Conservation (phyloP, 768 basidiomycete species). For the Lactifluus echinatus region DNA sequence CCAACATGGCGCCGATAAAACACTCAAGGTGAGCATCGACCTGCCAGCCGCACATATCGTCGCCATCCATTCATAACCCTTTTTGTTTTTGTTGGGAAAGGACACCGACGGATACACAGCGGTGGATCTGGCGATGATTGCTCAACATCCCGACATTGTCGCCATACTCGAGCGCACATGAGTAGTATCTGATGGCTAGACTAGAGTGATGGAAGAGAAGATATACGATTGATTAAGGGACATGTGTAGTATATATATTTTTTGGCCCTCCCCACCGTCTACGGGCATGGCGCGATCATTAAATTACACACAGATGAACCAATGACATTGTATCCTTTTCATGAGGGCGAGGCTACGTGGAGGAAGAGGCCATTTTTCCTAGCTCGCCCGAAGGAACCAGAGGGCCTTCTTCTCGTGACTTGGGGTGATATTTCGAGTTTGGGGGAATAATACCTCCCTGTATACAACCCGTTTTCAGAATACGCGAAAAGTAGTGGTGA, state of each 20-base stretch:
- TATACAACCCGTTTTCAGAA: not conserved
- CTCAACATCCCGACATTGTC: slow-evolving; percentile 49
- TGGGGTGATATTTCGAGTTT: slow-evolving; percentile 46
- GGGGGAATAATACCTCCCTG: slow-evolving; percentile 58
- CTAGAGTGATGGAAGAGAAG: not conserved
- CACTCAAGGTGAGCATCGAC: slow-evolving; percentile 45
- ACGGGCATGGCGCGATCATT: too few relatives aligned
- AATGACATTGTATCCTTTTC: too few relatives aligned
- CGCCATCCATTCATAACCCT: not conserved
- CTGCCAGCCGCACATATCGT: not conserved
- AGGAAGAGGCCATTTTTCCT: not conserved
- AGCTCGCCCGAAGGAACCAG: not conserved
- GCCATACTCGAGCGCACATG: slow-evolving; percentile 25
- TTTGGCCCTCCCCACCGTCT: not conserved
- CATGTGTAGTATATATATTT: not conserved
- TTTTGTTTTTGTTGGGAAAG: slow-evolving; percentile 24
- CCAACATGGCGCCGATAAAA: slow-evolving; percentile 51
- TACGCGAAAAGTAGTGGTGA: not conserved
- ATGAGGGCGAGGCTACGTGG: not conserved
- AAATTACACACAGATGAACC: too few relatives aligned
- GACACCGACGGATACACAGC: slow-evolving; percentile 60
- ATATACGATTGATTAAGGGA: not conserved
- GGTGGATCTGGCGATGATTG: slow-evolving; percentile 48
- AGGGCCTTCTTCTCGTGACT: slow-evolving; percentile 5
- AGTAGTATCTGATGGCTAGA: not conserved